Conservation (phyloP, 805 yeast species). For the Barnettozyma populi region DNA sequence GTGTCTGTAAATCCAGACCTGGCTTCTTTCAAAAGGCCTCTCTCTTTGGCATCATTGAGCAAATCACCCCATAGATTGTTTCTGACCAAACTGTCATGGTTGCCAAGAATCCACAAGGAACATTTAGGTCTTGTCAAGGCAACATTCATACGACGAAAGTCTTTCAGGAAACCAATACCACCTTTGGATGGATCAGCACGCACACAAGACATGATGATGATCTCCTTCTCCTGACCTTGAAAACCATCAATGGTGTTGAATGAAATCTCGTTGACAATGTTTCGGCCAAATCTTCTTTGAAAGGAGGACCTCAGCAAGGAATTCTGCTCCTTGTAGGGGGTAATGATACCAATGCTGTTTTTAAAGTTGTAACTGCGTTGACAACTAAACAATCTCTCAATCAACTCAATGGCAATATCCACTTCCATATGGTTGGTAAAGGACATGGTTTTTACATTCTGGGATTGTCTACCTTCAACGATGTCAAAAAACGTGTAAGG, state of each 20-base stretch:
- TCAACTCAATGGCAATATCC: constrained; percentile 61
- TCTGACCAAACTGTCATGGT: constrained; percentile 53
- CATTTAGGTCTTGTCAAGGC: constrained; percentile 92
- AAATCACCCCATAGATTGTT: constrained; percentile 73
- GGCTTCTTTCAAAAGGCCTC: constrained; percentile 29
- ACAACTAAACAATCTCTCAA: constrained; percentile 43
- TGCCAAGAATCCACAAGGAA: constrained; percentile 90
- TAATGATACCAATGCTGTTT: constrained; percentile 82
- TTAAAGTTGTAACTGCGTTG: constrained; percentile 47
- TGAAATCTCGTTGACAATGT: constrained; percentile 62
- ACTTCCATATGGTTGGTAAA: constrained; percentile 70
- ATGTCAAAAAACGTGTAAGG: constrained; percentile 82
- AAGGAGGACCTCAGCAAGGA: constrained; percentile 52
- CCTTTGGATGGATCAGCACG: constrained; percentile 61
- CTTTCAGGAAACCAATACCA: constrained; percentile 84
- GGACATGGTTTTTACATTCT: constrained; percentile 62
- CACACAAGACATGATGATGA: constrained; percentile 92
- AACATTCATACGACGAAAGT: constrained; percentile 93
- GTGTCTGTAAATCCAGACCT: constrained; percentile 16
- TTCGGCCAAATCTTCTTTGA: constrained; percentile 51
- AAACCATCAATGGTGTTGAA: constrained; percentile 97
- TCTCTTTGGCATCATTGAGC: constrained; percentile 54
- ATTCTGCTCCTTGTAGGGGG: constrained; percentile 93
- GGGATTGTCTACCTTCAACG: constrained; percentile 56
- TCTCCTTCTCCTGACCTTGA: constrained; percentile 96